phyloP scores from a whole-genome alignment of 805 yeast genomes.

The Tetrapisispora fleetii region DNA sequence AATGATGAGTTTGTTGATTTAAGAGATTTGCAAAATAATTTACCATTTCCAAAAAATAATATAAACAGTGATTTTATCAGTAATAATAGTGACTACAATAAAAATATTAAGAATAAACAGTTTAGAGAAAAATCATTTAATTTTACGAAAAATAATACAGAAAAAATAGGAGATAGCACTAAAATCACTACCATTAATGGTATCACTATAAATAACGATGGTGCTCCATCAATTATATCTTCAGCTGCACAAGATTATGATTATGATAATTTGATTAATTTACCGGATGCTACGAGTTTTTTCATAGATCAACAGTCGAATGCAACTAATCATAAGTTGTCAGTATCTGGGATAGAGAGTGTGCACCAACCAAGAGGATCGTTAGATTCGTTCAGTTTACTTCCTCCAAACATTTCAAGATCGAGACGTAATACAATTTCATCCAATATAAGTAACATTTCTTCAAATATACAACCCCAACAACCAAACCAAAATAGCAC shows the following conservation, averaged over 20 bases:
- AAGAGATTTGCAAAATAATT: constrained; percentile 3
- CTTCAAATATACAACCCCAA: constrained; percentile 17
- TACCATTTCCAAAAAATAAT: constrained; percentile 2
- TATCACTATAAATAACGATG: constrained; percentile 11
- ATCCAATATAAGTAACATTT: constrained; percentile 29
- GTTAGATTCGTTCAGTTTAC: constrained; percentile 21
- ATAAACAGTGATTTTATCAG: not conserved
- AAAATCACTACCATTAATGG: constrained; percentile 12
- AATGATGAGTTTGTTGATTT: constrained; percentile 3
- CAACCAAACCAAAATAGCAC: constrained; percentile 1
- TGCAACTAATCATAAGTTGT: not conserved
- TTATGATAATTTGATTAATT: constrained; percentile 17
- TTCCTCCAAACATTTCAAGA: constrained; percentile 20
- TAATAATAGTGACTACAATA: constrained; percentile 1
- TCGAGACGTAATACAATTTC: constrained; percentile 29
- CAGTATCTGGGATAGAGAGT: not conserved
- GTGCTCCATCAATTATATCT: constrained; percentile 4
- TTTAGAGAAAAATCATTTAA: not conserved
- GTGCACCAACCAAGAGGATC: constrained; percentile 19
- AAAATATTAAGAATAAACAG: constrained; percentile 1
- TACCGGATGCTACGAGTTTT: constrained; percentile 21
- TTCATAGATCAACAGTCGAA: constrained; percentile 9
- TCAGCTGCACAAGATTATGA: constrained; percentile 25
- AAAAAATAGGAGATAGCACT: not conserved
- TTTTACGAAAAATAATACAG: not conserved